phyloP scores from a whole-genome alignment of 768 basidiomycete species.

The Leucocoprinus birnbaumii region DNA sequence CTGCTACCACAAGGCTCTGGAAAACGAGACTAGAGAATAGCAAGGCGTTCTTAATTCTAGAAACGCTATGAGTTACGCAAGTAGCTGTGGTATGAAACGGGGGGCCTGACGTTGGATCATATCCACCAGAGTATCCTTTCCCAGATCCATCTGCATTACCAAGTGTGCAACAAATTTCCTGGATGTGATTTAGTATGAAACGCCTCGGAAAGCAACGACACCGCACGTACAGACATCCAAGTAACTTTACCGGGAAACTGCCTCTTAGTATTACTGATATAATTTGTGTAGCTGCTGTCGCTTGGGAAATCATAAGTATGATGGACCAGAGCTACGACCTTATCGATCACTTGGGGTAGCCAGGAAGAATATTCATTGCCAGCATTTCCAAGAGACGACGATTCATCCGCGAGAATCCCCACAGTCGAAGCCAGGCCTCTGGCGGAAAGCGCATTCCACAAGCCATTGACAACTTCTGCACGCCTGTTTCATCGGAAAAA shows the following conservation, averaged over 20 bases:
- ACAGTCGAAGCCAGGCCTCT: constrained; percentile 26
- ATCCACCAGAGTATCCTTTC: constrained; percentile 30
- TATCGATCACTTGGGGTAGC: constrained; percentile 30
- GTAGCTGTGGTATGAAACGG: background rate
- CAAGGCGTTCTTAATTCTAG: constrained; percentile 33
- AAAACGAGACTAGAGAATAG: constrained; percentile 36
- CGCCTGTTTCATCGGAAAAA: constrained; percentile 20
- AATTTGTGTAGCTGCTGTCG: constrained; percentile 31
- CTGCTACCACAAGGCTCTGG: constrained; percentile 33
- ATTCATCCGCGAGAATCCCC: constrained; percentile 41
- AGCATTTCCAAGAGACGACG: constrained; percentile 28
- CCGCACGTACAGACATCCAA: constrained; percentile 35
- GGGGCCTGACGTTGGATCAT: constrained; percentile 30
- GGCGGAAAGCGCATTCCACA: constrained; percentile 29
- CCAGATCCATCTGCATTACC: constrained; percentile 32
- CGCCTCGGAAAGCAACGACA: background rate
- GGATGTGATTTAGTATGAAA: background rate
- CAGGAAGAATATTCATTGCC: constrained; percentile 29
- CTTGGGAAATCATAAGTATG: constrained; percentile 45
- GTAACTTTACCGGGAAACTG: constrained; percentile 28
- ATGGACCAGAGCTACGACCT: constrained; percentile 37
- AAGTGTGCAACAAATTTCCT: constrained; percentile 37
- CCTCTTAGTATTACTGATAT: constrained; percentile 23
- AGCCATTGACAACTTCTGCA: constrained; percentile 35
- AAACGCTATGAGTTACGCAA: background rate